phyloP scores from a whole-genome alignment of 768 basidiomycete species.

The Rhizopogon sp. region DNA sequence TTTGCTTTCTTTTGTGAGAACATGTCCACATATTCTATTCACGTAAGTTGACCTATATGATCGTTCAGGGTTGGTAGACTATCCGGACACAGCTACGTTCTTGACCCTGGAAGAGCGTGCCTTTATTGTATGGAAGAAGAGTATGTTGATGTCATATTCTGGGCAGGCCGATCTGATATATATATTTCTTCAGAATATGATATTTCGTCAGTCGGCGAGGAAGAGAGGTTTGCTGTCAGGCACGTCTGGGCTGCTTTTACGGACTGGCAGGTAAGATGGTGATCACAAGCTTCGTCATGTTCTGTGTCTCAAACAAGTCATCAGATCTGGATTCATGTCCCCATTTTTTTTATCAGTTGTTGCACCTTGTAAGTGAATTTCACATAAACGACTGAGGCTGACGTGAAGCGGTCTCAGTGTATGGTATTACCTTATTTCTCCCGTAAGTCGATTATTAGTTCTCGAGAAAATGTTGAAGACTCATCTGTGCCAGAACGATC shows the following conservation, averaged over 20 bases:
- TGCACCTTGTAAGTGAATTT: constrained; percentile 45
- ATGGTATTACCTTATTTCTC: constrained; percentile 66
- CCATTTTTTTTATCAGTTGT: constrained; percentile 56
- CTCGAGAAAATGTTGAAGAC: neutral
- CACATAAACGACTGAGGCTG: neutral
- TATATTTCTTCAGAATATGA: constrained; percentile 42
- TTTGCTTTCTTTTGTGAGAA: constrained; percentile 45
- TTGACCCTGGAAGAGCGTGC: constrained; percentile 58
- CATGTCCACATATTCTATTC: neutral
- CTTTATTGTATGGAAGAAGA: constrained; percentile 51
- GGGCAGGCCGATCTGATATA: neutral
- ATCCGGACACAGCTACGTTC: constrained; percentile 53
- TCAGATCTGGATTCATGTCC: constrained; percentile 49
- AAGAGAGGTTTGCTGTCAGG: constrained; percentile 48
- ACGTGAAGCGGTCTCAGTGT: constrained; percentile 34
- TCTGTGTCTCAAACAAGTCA: neutral
- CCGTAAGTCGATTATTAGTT: constrained; percentile 41
- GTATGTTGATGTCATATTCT: constrained; percentile 25
- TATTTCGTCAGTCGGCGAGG: constrained; percentile 49
- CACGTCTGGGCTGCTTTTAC: constrained; percentile 46
- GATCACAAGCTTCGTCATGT: neutral
- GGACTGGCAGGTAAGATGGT: constrained; percentile 53
- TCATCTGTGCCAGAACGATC: constrained; percentile 2
- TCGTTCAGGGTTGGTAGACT: constrained; percentile 52
- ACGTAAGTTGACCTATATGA: neutral